Evolutionary conservation across 495 filamentous ascomycete species (phyloP), one percentile per base, ranked within the genome.

Genomic region (Podospora sp.): DNA sequence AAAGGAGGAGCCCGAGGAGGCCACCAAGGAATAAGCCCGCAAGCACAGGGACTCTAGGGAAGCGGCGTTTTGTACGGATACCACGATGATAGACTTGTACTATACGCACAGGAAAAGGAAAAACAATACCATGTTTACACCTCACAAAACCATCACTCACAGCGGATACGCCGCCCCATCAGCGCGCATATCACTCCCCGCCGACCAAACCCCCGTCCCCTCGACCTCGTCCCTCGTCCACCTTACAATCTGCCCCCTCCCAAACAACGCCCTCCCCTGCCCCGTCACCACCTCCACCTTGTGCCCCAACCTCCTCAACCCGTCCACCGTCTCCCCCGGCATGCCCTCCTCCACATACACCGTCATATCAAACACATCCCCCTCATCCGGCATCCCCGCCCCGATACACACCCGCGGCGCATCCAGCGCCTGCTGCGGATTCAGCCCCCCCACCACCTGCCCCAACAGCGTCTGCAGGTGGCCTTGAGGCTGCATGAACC

Each of bases 401-500:
- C 90, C 90, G 69, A 94, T 89, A 68, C 93, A 97, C 50, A 98
- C 83, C 11, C 95, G 83, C 40, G 96, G 94, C 33, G 95, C 89
- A 74, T 99, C 95, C 2, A 99, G 82, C 53, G 96, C 94, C 35
- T 90, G 88, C 82, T 99, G 95, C 29, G 93, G 92, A 63, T 86
- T 89, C 71, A 91, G 83, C n/a, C 88, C 87, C 75, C 95, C 97
- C 0, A 90, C 88, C 3, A 96, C 77, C 87, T 96, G 92, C 65
- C 96, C 97, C 8, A 98, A 84, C 60, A 99, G 79, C 2, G 97
- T 92, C 77, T 99, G 95, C 16, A 98, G 92, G 73, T 99, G 95
- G 11, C 95, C 95, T 81, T 98, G 95, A 0, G 95, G 95, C 81
- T 99, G 95, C 96, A 99, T 98, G 78, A 94, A 97, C 35, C 95